Evolutionary conservation across 495 filamentous ascomycete species (phyloP).

Genomic region (Penicillium canariense): DNA sequence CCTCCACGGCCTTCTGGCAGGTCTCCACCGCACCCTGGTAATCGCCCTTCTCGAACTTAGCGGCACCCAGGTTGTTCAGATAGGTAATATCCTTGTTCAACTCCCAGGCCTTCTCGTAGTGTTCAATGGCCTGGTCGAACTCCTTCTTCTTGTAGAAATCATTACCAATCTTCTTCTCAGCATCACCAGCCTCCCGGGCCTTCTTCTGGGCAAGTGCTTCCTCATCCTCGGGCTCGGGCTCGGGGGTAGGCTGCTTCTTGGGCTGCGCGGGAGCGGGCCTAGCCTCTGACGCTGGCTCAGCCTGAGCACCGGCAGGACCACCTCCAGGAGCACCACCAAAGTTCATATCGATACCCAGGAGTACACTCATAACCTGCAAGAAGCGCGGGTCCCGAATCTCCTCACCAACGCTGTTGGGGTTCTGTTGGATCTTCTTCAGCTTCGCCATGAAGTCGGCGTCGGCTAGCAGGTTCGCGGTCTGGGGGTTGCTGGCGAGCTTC

Average conservation of each 20-base stretch:
- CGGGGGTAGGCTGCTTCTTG: constrained; percentile 58
- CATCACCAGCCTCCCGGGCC: constrained; percentile 89
- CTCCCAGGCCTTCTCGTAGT: constrained; percentile 96
- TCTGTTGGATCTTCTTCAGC: constrained; percentile 72
- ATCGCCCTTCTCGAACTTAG: constrained; percentile 94
- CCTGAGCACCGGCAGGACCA: constrained; percentile 55
- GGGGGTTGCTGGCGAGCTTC: constrained; percentile 91
- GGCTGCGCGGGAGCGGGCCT: constrained; percentile 48
- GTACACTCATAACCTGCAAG: constrained; percentile 88
- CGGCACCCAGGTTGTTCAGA: constrained; percentile 92
- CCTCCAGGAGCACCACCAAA: constrained; percentile 57
- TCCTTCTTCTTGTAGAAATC: constrained; percentile 97
- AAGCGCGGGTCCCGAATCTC: constrained; percentile 88
- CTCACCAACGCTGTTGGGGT: constrained; percentile 74
- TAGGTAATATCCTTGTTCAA: constrained; percentile 95
- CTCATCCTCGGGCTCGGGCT: constrained; percentile 70
- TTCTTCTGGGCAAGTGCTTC: constrained; percentile 79
- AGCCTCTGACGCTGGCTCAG: constrained; percentile 75
- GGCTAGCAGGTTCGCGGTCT: constrained; percentile 80
- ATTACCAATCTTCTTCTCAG: constrained; percentile 91
- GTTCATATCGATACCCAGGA: constrained; percentile 92
- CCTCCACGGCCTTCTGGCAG: constrained; percentile 84
- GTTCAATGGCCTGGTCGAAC: constrained; percentile 89
- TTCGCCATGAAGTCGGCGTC: constrained; percentile 89
- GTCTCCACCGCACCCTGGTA: constrained; percentile 79